Evolutionary conservation across 768 basidiomycete genomes (phyloP), one percentile per base, ranked within the genome.

Genomic region (Boletus coccyginus): DNA sequence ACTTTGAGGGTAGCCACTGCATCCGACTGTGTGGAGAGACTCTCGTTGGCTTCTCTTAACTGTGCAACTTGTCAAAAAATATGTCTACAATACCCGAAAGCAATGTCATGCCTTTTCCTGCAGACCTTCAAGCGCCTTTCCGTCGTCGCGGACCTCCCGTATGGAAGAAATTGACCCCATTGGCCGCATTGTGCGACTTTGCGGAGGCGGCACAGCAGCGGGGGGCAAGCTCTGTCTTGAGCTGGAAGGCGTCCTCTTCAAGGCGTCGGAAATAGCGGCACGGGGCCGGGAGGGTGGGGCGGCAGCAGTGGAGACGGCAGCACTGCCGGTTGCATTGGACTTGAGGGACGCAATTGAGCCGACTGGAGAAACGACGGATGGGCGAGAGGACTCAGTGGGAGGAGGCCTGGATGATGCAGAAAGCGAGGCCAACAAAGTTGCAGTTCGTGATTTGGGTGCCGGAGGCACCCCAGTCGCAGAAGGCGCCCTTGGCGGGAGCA

Each of bases 111-210:
- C 89, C 80, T 88, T 83, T 47, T 67, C 74, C 67, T 86, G 83
- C 17, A 90, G 64, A 52, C 83, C 86, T 53, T 79, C 78, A 21
- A 84, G 59, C 13, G 70, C 79, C 63, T 81, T 83, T n/a, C 71
- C 74, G 60, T 85, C 84, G 58, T 85, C 86, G 58, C 80, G 82
- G 17, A 86, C 75, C 62, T 90, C 90, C 56, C 78, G 80, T 56
- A 91, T 84, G 10, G 90, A 90, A n/a, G 87, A 80, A 46, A 91
- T 84, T 14, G 90, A 91, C 27, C 77, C 74, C 39, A 81, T 64
- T 31, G 81, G 70, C 17, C 81, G 77, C 52, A 80, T 69, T 41
- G 82, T 58, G 53, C 75, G 81, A 29, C 80, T 53, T 14, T 74
- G 66, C 9, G 67, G 47, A n/a, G 68, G 63, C 21, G 72, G 62